Evolutionary conservation across 2,329 filamentous ascomycete genomes (phyloP).

Genomic region (Cordyceps farinosa): DNA sequence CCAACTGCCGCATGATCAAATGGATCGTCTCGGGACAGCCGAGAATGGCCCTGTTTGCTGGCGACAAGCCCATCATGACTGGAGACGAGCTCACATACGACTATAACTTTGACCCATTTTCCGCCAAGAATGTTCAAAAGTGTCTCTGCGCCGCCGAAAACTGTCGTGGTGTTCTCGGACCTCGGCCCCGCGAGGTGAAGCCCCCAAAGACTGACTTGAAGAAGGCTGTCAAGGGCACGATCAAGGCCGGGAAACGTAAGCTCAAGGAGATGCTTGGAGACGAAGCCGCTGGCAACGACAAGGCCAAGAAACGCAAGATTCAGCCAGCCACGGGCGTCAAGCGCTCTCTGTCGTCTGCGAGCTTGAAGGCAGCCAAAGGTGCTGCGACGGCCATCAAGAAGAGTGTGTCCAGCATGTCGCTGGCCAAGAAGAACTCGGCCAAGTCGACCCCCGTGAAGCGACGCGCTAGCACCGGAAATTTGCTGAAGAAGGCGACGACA

Average conservation of each 20-base stretch:
- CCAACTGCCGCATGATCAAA: slow-evolving; percentile 97
- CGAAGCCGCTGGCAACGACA: slow-evolving; percentile 38
- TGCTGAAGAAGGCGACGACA: slow-evolving; percentile 30
- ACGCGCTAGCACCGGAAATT: slow-evolving; percentile 25
- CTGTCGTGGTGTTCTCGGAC: slow-evolving; percentile 62
- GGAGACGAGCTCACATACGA: slow-evolving; percentile 97
- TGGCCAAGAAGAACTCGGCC: slow-evolving; percentile 28
- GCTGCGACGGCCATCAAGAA: slow-evolving; percentile 37
- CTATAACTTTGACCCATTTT: slow-evolving; percentile 70
- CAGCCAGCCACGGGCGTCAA: slow-evolving; percentile 33
- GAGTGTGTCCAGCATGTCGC: slow-evolving; percentile 32
- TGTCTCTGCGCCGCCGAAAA: slow-evolving; percentile 62
- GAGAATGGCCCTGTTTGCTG: slow-evolving; percentile 94
- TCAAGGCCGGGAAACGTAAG: slow-evolving; percentile 55
- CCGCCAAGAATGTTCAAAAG: slow-evolving; percentile 63
- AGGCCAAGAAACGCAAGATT: slow-evolving; percentile 46
- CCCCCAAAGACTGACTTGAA: slow-evolving; percentile 43
- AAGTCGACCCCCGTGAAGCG: slow-evolving; percentile 27
- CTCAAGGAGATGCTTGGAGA: slow-evolving; percentile 49
- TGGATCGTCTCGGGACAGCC: slow-evolving; percentile 93
- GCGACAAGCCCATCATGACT: slow-evolving; percentile 83
- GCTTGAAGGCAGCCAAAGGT: slow-evolving; percentile 35
- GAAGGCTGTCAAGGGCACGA: slow-evolving; percentile 36
- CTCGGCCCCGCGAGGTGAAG: slow-evolving; percentile 56
- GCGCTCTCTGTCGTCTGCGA: slow-evolving; percentile 32